Conservation (phyloP, 257 asterid species). For the Thymus mandschuricus region DNA sequence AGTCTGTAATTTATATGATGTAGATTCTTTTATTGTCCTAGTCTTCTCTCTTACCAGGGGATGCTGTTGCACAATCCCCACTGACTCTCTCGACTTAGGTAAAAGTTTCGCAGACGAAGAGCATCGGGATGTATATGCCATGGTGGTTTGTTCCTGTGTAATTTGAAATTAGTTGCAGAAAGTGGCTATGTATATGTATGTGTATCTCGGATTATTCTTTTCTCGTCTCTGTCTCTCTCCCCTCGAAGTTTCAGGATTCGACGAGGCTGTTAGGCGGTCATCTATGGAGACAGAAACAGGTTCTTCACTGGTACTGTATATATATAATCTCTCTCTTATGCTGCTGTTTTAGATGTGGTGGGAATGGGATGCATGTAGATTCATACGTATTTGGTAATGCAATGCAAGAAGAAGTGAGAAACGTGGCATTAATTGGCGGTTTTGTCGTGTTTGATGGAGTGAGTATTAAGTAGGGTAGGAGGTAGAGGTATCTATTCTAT, state of each 20-base stretch:
- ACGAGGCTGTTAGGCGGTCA: neutral
- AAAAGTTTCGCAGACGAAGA: conserved; percentile 27
- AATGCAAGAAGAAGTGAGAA: neutral
- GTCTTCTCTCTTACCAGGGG: conserved; percentile 4
- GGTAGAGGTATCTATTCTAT: neutral
- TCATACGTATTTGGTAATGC: neutral
- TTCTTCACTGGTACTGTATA: neutral
- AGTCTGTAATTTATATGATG: conserved; percentile 56
- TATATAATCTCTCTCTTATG: neutral
- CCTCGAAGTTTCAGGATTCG: conserved; percentile 20
- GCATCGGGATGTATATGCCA: conserved; percentile 22
- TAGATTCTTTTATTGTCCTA: conserved; percentile 31
- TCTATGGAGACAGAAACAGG: neutral
- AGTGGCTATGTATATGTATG: conserved; percentile 2
- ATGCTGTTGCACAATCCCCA: conserved; percentile 28
- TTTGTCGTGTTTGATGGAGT: too few species aligned
- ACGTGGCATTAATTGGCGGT: neutral
- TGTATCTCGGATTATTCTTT: neutral
- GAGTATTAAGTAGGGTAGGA: neutral
- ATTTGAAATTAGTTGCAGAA: neutral
- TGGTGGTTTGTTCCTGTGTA: conserved; percentile 12
- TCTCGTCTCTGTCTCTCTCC: too few species aligned
- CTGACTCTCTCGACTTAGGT: conserved; percentile 26
- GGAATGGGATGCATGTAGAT: neutral
- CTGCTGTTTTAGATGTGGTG: neutral